Base-by-base conservation (phyloP, 2,329 filamentous ascomycete species). In the Teratosphaeria gauchensis region DNA sequence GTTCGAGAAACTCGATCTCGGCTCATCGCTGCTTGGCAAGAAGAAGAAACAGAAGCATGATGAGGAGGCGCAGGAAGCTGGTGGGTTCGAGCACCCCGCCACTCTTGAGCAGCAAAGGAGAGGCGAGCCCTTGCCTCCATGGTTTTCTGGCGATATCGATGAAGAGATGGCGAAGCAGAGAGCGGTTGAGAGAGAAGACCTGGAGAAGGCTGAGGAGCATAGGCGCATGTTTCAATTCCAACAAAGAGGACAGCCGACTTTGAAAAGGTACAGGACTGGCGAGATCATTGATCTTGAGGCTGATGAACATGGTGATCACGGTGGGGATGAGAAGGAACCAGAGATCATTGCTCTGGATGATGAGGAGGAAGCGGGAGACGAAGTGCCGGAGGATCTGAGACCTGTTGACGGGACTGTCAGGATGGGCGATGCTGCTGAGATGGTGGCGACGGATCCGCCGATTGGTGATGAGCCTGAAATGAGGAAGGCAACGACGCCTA, bases 1-100 rank as follows among this genome's bases (percentile, higher is more conserved):
- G 0, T 99, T 99, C 68, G 91, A 96, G 65, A 92, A 81, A 55
- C 75, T 87, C 6, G 81, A 90, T 68, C 79, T 96, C 1, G 84
- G 88, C 52, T 85, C 83, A 56, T 86, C 83, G 38, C 72, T 77
- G 11, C 71, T 76, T 14, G 77, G 75, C 31, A 80, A 75, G 71
- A 81, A 77, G 72, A 82, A 77, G 65, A 79, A 75, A 76, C 77
- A 77, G 67, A 78, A 73, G 63, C 75, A 76, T 56, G 75, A 82
- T 59, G 77, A 81, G 56, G 80, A 82, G 5, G 72, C 77, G 60
- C 24, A 55, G 19, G 16, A 30, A 46, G 81, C 83, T 42, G 87
- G 87, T 24, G 88, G 87, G 0, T 90, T 91, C 66, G 81, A 72
- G 9, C 67, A 59, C 8, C 60, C 60, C 5, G 55, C 31, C 16